Evolutionary conservation across 768 basidiomycete species (phyloP).

Genomic region (Boletus patriciae): DNA sequence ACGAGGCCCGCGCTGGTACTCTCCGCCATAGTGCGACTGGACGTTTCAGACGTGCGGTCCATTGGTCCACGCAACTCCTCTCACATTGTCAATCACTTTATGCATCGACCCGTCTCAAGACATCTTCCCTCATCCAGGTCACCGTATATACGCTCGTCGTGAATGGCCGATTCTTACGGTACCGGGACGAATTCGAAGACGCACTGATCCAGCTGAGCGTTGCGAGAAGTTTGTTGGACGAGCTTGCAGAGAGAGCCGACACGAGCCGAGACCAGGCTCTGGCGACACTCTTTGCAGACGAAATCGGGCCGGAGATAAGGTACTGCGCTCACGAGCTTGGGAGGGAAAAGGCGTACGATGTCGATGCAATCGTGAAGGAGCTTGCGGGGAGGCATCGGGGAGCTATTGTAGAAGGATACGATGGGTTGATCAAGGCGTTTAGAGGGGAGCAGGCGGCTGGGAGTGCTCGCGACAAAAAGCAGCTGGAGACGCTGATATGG

Average conservation of each 20-base stretch:
- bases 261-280: constrained; percentile 87
- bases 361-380: constrained; percentile 71
- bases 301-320: constrained; percentile 86
- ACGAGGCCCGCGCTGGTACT: constrained; percentile 50
- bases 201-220: constrained; percentile 74
- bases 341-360: constrained; percentile 73
- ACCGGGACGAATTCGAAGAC: constrained; percentile 73
- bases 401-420: constrained; percentile 64
- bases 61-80: constrained; percentile 76
- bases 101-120: constrained; percentile 49
- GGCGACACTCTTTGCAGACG: constrained; percentile 79
- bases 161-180: constrained; percentile 80
- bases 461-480: constrained; percentile 47
- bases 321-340: constrained; percentile 91
- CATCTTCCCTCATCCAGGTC: constrained; percentile 63
- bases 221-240: constrained; percentile 70
- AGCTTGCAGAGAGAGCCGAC: constrained; percentile 58
- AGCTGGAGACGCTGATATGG: constrained; percentile 66
- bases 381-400: constrained; percentile 56
- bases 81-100: constrained; percentile 72
- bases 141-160: constrained; percentile 78
- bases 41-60: constrained; percentile 75
- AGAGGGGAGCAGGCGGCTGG: constrained; percentile 41
- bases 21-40: constrained; percentile 75
- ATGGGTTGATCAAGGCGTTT: constrained; percentile 52